Base-by-base conservation (phyloP, 768 basidiomycete genomes). In the Russula abietina region DNA sequence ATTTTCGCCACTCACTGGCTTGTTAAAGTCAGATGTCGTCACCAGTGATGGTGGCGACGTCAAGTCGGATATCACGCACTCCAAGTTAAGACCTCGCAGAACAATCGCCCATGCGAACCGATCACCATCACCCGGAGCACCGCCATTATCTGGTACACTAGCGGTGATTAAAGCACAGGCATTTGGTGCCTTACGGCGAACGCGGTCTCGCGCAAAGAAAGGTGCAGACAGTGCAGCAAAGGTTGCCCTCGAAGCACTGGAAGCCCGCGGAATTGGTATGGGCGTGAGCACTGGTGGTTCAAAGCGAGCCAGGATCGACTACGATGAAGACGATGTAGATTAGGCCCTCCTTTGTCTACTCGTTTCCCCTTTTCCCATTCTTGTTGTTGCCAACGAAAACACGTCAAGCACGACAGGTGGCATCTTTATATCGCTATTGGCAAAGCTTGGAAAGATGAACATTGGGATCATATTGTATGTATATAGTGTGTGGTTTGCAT, bases 151-250 rank as follows among this genome's bases (percentile, higher is more conserved):
- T 55, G 87, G 88, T 28, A 93, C 91, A 33, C 82, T 93, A 52
- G 91, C 91, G 57, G 90, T 93, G 61, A 91, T 93, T 76, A 93
- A 93, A 76, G 91, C 91, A 48, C 90, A 93, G 71, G 87, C 91
- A 43, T 93, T 93, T 71, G 91, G 91, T 36, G 89, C 89, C 22
- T 77, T 91, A 66, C 86, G 91, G 56, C 81, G 91, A 73, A 88
- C 90, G 59, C 83, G 91, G 62, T 80, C 86, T 48, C 81, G 87
- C 64, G 80, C 83, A 55, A 92, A 88, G 78, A 86, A 83, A 73
- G 76, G 83, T 41, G 81, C 87, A 48, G 90, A 90, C 65, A 85
- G 83, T 43, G 83, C 87, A 36, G 87, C 84, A 65, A 82, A 80
- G 72, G 86, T 88, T 64, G 89, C 90, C 4, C 81, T 89, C 74